Conservation (phyloP, 106 monocot species). For the Triglochin maritima region DNA sequence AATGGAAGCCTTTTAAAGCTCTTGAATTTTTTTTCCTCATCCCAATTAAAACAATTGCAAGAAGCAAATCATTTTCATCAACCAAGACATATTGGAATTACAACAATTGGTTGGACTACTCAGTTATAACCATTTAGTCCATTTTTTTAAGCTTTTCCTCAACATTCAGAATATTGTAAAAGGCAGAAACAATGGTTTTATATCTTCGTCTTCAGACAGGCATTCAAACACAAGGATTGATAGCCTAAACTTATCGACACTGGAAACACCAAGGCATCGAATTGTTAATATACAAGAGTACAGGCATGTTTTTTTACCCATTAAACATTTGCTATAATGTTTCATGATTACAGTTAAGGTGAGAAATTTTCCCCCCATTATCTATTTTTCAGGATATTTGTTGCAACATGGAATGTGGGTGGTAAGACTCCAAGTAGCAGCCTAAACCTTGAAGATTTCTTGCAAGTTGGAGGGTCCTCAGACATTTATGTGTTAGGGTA, state of each 20-base stretch:
- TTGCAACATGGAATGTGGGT: slow-evolving; percentile 98
- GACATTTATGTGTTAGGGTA: slow-evolving; percentile 95
- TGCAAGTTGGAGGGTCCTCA: slow-evolving; percentile 63
- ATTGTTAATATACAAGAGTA: slow-evolving; percentile 30
- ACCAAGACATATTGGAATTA: not conserved
- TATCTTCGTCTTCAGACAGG: slow-evolving; percentile 40
- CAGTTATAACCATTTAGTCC: not conserved
- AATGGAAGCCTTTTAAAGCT: not conserved
- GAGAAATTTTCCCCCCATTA: not conserved
- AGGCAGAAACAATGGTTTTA: not conserved
- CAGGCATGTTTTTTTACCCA: slow-evolving; percentile 18
- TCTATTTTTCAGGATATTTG: slow-evolving; percentile 51
- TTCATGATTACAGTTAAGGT: not conserved
- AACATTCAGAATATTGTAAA: not conserved
- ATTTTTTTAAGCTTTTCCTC: too few species aligned
- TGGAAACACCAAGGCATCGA: slow-evolving; percentile 16
- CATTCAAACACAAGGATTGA: slow-evolving; percentile 42
- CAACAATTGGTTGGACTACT: not conserved
- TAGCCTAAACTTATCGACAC: slow-evolving; percentile 35
- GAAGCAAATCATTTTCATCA: too few species aligned
- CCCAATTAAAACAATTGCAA: not conserved
- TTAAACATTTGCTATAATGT: not conserved
- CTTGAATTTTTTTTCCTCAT: not conserved
- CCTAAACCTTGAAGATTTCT: slow-evolving; percentile 68
- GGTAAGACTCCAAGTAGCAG: slow-evolving; percentile 60